A percentile compares a stretch with the other conserved stretches of the same genome.
phyloP scores from a whole-genome alignment of 495 filamentous ascomycete species.

The Hyaloscypha bicolor region DNA sequence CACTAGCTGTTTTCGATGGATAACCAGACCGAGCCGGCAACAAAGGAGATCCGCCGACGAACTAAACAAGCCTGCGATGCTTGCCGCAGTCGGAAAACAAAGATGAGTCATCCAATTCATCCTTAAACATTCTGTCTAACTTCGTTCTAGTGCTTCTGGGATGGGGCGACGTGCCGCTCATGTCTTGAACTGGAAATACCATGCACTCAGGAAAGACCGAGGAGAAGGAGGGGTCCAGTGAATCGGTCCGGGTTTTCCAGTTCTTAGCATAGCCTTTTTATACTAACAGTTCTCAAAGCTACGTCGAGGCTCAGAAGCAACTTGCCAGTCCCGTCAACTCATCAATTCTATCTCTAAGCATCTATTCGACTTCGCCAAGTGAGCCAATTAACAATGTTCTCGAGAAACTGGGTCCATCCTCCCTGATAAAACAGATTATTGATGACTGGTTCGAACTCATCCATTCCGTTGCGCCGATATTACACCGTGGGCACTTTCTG shows the following conservation, averaged over 20 bases:
- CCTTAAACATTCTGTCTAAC: too few relatives aligned
- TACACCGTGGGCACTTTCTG: constrained; percentile 15
- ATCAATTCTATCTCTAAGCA: too few relatives aligned
- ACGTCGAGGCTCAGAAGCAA: too few relatives aligned
- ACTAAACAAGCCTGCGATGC: constrained; percentile 23
- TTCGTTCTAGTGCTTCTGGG: neutral
- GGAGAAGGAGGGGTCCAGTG: constrained; percentile 17
- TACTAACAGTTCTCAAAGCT: too few relatives aligned
- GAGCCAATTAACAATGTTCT: too few relatives aligned
- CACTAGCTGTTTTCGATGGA: neutral
- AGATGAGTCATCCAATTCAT: neutral
- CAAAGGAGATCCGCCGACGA: neutral
- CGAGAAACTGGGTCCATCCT: constrained; percentile 6
- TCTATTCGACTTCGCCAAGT: too few relatives aligned
- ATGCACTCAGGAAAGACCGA: constrained; percentile 17
- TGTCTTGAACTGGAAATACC: constrained; percentile 16
- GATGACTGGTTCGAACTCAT: constrained; percentile 27
- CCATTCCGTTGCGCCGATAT: constrained; percentile 23
- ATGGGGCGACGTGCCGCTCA: constrained; percentile 11
- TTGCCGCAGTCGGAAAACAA: constrained; percentile 21
- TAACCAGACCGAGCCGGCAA: neutral
- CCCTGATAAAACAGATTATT: constrained; percentile 15
- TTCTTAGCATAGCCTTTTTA: too few relatives aligned
- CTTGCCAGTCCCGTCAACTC: too few relatives aligned
- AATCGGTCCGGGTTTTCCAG: too few relatives aligned